Base-by-base conservation (phyloP, 2,329 filamentous ascomycete species). In the Ampelomyces quisqualis region DNA sequence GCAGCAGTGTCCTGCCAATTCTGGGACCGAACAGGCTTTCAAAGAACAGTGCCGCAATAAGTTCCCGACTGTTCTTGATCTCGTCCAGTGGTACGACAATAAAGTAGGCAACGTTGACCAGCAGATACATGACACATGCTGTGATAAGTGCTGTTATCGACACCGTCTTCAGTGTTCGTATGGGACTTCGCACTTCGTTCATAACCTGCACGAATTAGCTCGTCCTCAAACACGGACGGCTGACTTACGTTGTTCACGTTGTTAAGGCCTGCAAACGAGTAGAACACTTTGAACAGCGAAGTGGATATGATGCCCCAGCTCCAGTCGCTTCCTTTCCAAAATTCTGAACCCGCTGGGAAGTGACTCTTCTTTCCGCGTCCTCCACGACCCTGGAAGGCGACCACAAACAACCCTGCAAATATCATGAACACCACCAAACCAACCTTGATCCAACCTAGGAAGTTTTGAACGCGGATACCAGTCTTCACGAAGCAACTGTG, bases 11-110 rank as follows among this genome's bases (percentile, higher is more conserved):
- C 22, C 75, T 74, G 0, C 83, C 84, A 7, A 85, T 55, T 0
- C 70, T 71, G 2, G 71, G 64, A 0, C 84, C 84, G 60, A 88
- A 86, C 0, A 82, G 69, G 6, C 74, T 71, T 47, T 84, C 75
- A 50, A 88, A 86, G 49, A 86, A 84, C 0, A 87, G 65, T 0
- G 83, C 83, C 0, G 82, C 82, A 24, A 88, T 80, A 2, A 87
- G 71, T 55, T 86, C 83, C 1, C 82, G 81, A 40, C 82, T 84
- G 1, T 73, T 65, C 49, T 80, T 80, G 51, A 88, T 82, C 33
- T 87, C 81, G 0, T 85, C 78, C 3, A 85, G 64, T 0, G 85
- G 82, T 0, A 87, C 78, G 0, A 86, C 82, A 4, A 82, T 71
- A 38, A 86, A 81, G 47, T 79, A 80, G 1, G 77, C 74, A 11